Base-by-base conservation (phyloP, 192 early-diverging fungal species). In the Coemansia sp. region DNA sequence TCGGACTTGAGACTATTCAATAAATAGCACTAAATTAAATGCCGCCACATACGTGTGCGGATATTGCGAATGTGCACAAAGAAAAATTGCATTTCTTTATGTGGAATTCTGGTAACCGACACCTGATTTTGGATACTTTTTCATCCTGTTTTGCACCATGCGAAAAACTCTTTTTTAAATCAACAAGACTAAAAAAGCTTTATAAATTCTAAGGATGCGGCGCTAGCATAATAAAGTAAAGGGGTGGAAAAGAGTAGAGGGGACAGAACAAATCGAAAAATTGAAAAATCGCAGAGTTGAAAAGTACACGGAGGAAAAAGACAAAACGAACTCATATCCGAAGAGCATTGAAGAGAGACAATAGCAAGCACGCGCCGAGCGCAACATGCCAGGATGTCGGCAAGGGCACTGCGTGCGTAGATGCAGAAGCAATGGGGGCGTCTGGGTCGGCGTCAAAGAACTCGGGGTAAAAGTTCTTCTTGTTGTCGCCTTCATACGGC, bases 371-470 rank as follows among this genome's bases (percentile, higher is more conserved):
- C 9, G 24, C 23, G 9, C 36, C 36, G 18, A 65, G 28, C n/a
- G 36, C 20, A 28, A 51, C 18, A 8, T 44, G 37, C 26, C 48
- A 38, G 23, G 53, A 17, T 17, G 15, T 3, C 12, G 47, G 49
- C 3, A 15, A 12, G 7, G 56, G 26, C 38, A 26, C 11, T 4
- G 18, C 18, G 17, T 55, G 44, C 31, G 56, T 12, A 0, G 66
- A 34, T 25, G 49, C 52, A 5, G 51, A 68, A 12, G 53, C 25
- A 5, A 37, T 46, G 14, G 61, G 66, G 37, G 62, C 3, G 20
- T 71, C 56, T 24, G 66, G 58, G 37, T 67, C 63, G 8, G 66
- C 76, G 5, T 73, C 70, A 58, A 61, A 79, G 51, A 81, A 81
- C 55, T 65, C 44, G 12, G 78, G 78, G 24, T 74, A 74, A 58